phyloP scores from a whole-genome alignment of 1,284 basidiomycete species.

The Cryptococcus wingfieldii region DNA sequence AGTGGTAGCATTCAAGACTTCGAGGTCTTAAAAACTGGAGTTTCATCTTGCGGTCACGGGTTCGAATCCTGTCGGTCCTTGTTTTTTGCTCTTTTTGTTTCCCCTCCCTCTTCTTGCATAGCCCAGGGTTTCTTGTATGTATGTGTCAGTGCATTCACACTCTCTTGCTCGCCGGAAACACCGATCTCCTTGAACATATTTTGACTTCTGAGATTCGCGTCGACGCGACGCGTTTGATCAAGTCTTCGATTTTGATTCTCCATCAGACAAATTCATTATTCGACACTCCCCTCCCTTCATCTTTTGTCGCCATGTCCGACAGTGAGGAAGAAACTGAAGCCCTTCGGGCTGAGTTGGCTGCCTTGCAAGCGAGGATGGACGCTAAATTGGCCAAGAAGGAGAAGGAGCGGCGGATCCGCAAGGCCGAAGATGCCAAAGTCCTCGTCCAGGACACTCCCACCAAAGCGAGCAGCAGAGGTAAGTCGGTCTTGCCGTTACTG shows the following conservation, averaged over 20 bases:
- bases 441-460: constrained; percentile 36
- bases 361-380: constrained; percentile 23
- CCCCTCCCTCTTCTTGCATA: too few species aligned
- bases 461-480: constrained; percentile 12
- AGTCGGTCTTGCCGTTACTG: background rate
- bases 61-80: background rate
- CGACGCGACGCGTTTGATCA: too few species aligned
- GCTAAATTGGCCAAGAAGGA: constrained; percentile 18
- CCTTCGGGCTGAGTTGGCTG: constrained; percentile 38
- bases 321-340: constrained; percentile 8
- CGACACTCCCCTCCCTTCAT: background rate
- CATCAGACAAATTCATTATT: background rate
- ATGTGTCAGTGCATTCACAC: too few species aligned
- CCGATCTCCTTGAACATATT: too few species aligned
- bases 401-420: constrained; percentile 8
- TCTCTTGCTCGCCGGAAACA: too few species aligned
- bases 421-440: constrained; percentile 27
- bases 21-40: background rate
- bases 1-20: too few species aligned
- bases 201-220: too few species aligned
- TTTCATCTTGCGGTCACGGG: background rate
- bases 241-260: background rate
- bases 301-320: background rate
- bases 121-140: too few species aligned
- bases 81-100: too few species aligned